Conservation (phyloP, 2,329 filamentous ascomycete species). For the Cercospora berteroae region DNA sequence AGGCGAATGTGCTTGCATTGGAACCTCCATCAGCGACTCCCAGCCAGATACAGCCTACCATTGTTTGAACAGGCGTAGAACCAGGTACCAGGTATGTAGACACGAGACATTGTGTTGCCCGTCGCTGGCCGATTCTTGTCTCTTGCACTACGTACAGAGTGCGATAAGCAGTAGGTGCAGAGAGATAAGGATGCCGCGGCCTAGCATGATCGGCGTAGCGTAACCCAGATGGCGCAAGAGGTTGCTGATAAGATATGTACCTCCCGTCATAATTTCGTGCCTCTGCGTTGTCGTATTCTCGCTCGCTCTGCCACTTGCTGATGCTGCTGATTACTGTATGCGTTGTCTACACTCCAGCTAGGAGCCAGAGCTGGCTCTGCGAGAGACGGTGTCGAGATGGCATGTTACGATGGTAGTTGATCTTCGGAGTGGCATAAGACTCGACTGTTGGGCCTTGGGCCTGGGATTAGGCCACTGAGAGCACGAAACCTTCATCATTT, state of each 20-base stretch:
- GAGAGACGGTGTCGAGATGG: background rate
- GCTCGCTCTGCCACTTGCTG: background rate
- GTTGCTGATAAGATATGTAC: constrained; percentile 5
- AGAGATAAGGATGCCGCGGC: constrained; percentile 11
- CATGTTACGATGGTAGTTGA: background rate
- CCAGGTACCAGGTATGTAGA: background rate
- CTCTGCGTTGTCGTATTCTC: background rate
- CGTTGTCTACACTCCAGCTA: background rate
- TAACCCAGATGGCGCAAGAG: background rate
- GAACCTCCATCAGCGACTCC: constrained; percentile 11
- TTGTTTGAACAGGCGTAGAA: background rate
- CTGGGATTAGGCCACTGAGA: background rate
- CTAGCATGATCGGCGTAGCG: constrained; percentile 8
- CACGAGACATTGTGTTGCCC: constrained; percentile 10
- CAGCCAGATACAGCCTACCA: background rate
- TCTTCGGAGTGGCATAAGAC: background rate
- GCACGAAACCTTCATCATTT: background rate
- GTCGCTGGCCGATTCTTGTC: constrained; percentile 5
- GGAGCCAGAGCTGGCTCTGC: background rate
- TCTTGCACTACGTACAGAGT: background rate
- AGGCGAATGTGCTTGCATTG: constrained; percentile 1
- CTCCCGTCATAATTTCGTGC: background rate
- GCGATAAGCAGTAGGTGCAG: constrained; percentile 5
- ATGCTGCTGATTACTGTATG: background rate
- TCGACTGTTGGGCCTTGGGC: background rate